A percentile compares a stretch with the other conserved stretches of the same genome.
These are phyloP conservation scores for Periconia macrospinosa DNA, from an alignment of 2,329 filamentous ascomycete genomes.

Conservation along the genomic window DNA sequence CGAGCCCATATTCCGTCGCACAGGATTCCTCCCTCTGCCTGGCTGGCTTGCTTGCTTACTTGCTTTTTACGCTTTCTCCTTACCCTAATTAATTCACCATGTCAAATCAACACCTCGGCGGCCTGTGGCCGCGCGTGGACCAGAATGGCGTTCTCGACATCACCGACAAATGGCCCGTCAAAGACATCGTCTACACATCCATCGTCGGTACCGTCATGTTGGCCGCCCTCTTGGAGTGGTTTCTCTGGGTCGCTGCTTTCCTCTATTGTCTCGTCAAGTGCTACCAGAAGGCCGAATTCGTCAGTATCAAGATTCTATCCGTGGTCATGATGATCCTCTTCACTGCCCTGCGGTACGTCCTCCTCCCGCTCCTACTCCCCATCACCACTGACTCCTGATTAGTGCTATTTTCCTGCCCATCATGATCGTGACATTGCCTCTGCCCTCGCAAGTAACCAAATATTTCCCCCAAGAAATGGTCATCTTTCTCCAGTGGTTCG, in stretches of 20 bases:
- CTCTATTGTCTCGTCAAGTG: constrained; percentile 88
- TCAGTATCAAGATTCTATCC: constrained; percentile 78
- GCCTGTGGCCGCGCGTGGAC: constrained; percentile 31
- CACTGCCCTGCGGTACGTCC: constrained; percentile 68
- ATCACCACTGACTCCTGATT: constrained; percentile 19
- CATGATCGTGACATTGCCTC: constrained; percentile 88
- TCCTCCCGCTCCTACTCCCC: background rate
- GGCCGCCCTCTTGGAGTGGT: constrained; percentile 87
- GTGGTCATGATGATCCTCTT: constrained; percentile 75
- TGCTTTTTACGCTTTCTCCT: background rate
- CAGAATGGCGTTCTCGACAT: constrained; percentile 35
- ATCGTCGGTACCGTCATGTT: constrained; percentile 82
- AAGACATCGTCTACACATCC: constrained; percentile 73
- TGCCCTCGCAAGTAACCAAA: constrained; percentile 71
- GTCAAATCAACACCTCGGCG: constrained; percentile 22
- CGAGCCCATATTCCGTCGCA: too few species aligned
- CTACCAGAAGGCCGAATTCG: constrained; percentile 85
- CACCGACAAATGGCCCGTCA: constrained; percentile 41
- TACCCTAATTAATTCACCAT: constrained; percentile 21
- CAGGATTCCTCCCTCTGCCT: background rate
- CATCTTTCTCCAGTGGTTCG: constrained; percentile 82
- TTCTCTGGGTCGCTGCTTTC: constrained; percentile 92
- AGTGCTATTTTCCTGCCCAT: constrained; percentile 87
- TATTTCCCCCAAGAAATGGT: constrained; percentile 74
- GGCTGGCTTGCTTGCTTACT: background rate